Base-by-base conservation (phyloP, 371 early-diverging fungal genomes). In the Blakeslea trispora region DNA sequence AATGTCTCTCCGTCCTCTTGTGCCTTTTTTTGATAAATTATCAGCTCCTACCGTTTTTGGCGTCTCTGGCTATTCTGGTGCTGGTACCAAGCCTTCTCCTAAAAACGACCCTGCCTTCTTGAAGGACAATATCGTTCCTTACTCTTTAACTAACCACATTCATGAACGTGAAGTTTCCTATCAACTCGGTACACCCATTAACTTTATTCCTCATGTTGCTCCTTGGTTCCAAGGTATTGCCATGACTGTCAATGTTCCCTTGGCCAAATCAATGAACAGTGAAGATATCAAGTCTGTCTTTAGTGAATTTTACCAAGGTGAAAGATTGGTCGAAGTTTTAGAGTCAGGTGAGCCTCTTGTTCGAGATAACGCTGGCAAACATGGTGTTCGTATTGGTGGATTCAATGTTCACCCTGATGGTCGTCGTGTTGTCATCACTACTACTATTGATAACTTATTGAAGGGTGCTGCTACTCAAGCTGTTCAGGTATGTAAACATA, bases 391-490 rank as follows among this genome's bases (percentile, higher is more conserved):
- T 37, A 77, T 98, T 32, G 98, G 98, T 18, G 98, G 96, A 6
- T 96, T 96, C 67, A 87, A 83, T 31, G 92, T 94, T 5, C 88
- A 90, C 23, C 74, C 88, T 19, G 83, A 78, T 5, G 91, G 85
- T n/a, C 83, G 86, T 67, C 79, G 96, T 32, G 94, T 85, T 4
- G 95, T 95, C 2, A 72, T 97, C n/a, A 86, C 91, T 13, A 88
- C 91, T 8, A 95, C 96, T n/a, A 88, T 97, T 42, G 97, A 97
- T 69, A 97, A 97, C 57, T 63, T 97, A 64, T 81, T 95, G 57
- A 98, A 98, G 85, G 98, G 97, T 8, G 96, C 96, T 22, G 96
- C 96, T 14, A 97, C 96, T 22, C 98, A 98, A 77, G 95, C 96
- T 9, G 66, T 96, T 40, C 98, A 97, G 84, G 63, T 72, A n/a